Evolutionary conservation across 139 green algal species (phyloP).

Genomic region (Coccomyxa sp.): DNA sequence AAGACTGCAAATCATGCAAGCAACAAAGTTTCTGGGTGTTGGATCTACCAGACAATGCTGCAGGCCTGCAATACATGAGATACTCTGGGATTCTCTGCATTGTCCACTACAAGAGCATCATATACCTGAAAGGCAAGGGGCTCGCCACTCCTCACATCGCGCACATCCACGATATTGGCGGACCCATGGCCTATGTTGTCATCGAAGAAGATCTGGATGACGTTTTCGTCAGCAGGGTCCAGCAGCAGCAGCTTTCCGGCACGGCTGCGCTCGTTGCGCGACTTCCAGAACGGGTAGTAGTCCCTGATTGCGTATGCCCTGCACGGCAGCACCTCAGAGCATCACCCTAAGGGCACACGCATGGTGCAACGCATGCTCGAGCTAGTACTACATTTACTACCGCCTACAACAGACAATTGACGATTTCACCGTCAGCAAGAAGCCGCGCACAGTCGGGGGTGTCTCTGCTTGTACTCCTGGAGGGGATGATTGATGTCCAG

Average conservation of each 20-base stretch:
- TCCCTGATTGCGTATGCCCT: constrained; percentile 23
- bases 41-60: no score
- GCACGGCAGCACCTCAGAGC: no score
- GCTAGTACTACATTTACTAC: no score
- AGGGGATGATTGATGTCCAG: no score
- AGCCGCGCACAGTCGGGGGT: neutral
- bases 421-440: neutral
- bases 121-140: constrained; percentile 21
- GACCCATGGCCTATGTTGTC: constrained; percentile 36
- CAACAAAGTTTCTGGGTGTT: no score
- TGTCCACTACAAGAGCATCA: no score
- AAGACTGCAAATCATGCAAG: no score
- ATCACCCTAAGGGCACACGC: no score
- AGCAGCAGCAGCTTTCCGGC: constrained; percentile 28
- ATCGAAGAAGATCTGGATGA: constrained; percentile 35
- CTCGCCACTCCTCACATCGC: constrained; percentile 18
- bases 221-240: constrained; percentile 2
- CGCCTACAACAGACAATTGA: no score
- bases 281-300: constrained; percentile 37
- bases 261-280: constrained; percentile 15
- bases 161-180: constrained; percentile 37
- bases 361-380: no score
- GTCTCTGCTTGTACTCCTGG: neutral
- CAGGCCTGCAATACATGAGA: no score
- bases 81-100: no score